Evolutionary conservation across 768 basidiomycete genomes (phyloP).

Genomic region (Clathrus columnatus): DNA sequence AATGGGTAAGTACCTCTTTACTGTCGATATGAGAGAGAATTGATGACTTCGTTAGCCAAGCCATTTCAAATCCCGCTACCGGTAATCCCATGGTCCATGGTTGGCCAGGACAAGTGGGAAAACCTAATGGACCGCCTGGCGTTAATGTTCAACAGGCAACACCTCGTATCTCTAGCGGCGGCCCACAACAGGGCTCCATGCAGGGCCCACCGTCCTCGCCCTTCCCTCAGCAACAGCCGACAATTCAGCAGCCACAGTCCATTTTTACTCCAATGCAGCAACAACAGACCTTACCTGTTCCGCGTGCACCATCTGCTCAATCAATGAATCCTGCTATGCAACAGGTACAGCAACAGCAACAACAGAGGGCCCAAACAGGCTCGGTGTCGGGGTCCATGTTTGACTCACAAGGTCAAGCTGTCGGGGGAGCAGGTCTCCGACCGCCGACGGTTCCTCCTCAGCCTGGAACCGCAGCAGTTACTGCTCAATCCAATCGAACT

Average conservation of each 20-base stretch:
- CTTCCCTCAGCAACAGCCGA: slow-evolving; percentile 4
- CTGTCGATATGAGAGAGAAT: too few species aligned
- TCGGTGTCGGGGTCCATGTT: background rate
- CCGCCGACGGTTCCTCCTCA: slow-evolving; percentile 25
- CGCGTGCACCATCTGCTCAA: background rate
- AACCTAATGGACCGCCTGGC: background rate
- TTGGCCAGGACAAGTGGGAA: background rate
- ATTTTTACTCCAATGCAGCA: background rate
- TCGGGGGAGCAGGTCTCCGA: background rate
- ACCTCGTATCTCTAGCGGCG: background rate
- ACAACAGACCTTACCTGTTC: background rate
- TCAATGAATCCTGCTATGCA: background rate
- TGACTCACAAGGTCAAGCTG: background rate
- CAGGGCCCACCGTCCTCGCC: background rate
- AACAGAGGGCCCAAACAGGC: background rate
- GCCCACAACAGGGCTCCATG: background rate
- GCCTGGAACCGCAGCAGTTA: slow-evolving; percentile 26
- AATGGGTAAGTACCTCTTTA: background rate
- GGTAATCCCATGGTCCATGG: background rate
- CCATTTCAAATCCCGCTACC: too few species aligned
- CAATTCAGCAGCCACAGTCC: background rate
- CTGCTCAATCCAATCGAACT: slow-evolving; percentile 30
- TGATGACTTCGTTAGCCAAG: background rate
- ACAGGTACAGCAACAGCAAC: slow-evolving; percentile 3
- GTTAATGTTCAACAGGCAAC: background rate